Evolutionary conservation across 495 filamentous ascomycete species (phyloP).

Genomic region (Penicillium soppii): DNA sequence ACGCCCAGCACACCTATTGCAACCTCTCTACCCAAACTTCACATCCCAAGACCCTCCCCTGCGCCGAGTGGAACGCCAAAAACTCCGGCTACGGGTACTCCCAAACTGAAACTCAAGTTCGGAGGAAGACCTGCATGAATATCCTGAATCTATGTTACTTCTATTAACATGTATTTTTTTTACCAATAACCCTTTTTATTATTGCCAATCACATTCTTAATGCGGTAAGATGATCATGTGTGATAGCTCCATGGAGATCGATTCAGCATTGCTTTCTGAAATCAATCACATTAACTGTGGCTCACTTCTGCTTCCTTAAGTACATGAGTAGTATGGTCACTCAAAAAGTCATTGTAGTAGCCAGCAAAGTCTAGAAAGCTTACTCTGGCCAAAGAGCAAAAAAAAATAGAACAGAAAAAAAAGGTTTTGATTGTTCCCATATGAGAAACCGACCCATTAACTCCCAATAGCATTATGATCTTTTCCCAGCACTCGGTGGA

Average conservation of each 20-base stretch:
- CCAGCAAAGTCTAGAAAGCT: slow-evolving; percentile 1
- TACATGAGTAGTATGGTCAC: background rate
- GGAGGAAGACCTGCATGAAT: slow-evolving; percentile 36
- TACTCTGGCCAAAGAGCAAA: slow-evolving; percentile 1
- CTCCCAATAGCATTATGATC: slow-evolving; percentile 38
- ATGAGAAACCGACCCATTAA: slow-evolving; percentile 43
- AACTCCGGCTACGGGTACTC: slow-evolving; percentile 25
- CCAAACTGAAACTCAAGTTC: slow-evolving; percentile 47
- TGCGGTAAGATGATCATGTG: background rate
- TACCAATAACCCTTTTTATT: slow-evolving; percentile 13
- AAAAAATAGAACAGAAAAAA: slow-evolving; percentile 25
- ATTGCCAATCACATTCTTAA: background rate
- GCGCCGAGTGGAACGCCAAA: slow-evolving; percentile 15
- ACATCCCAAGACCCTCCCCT: slow-evolving; percentile 36
- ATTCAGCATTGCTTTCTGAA: slow-evolving; percentile 3
- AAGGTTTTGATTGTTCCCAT: slow-evolving; percentile 38
- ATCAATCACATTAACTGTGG: slow-evolving; percentile 14
- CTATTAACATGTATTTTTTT: slow-evolving; percentile 23
- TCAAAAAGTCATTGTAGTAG: slow-evolving; percentile 3
- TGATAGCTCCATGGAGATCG: slow-evolving; percentile 15
- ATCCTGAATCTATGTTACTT: slow-evolving; percentile 2
- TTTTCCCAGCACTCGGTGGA: slow-evolving; percentile 15
- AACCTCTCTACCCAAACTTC: slow-evolving; percentile 32
- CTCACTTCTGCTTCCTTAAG: background rate
- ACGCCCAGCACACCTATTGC: slow-evolving; percentile 23